phyloP scores from a whole-genome alignment of 225 moss, liverwort and hornwort genomes.

The Physcomitrium patens region DNA sequence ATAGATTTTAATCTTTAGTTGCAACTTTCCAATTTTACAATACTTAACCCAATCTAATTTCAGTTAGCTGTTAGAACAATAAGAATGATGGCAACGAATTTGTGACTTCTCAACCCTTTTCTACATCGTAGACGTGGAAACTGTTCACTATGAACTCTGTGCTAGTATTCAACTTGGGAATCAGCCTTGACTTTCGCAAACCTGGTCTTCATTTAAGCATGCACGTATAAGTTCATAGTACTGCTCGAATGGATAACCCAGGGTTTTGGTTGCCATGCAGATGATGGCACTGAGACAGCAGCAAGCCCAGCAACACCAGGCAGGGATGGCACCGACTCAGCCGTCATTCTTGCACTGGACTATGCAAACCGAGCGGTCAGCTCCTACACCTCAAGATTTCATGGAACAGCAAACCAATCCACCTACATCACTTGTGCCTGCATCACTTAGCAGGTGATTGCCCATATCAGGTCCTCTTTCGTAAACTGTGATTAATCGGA shows the following conservation, averaged over 20 bases:
- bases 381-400: conserved; percentile 56
- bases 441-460: conserved; percentile 35
- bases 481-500: too few species aligned
- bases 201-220: too few species aligned
- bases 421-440: conserved; percentile 41
- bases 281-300: conserved; percentile 52
- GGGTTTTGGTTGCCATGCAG: conserved; percentile 22
- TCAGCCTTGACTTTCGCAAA: too few species aligned
- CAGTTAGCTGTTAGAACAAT: too few species aligned
- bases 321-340: conserved; percentile 51
- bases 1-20: neutral
- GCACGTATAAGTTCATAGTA: too few species aligned
- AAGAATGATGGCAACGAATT: too few species aligned
- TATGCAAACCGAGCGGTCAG: conserved; percentile 53
- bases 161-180: too few species aligned
- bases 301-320: conserved; percentile 40
- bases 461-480: too few species aligned
- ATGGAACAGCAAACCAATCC: conserved; percentile 55
- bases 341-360: conserved; percentile 56
- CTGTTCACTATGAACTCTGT: too few species aligned
- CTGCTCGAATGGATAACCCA: neutral
- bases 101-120: too few species aligned
- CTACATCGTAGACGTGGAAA: too few species aligned
- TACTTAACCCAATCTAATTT: neutral
- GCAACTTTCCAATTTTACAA: too few species aligned